These are phyloP conservation scores for Mycena indigotica DNA, from an alignment of 768 basidiomycete species.

Conservation along the genomic window DNA sequence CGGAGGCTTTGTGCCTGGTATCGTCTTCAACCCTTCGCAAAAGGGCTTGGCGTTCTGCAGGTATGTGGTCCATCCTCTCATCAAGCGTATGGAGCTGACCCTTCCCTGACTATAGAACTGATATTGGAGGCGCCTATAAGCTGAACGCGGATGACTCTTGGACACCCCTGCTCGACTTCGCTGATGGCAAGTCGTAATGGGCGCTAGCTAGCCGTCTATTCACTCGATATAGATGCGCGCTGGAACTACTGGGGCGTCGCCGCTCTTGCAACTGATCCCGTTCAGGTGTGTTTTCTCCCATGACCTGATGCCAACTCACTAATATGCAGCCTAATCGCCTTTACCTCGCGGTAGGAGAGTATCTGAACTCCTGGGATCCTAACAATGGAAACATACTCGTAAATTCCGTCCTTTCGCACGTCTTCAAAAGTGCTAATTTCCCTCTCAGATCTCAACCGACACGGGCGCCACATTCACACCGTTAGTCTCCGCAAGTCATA, in stretches of 20 bases:
- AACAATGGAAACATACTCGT: conserved; percentile 63
- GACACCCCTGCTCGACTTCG: conserved; percentile 64
- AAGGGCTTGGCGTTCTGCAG: conserved; percentile 30
- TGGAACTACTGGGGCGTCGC: conserved; percentile 68
- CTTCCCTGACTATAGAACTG: too few species aligned
- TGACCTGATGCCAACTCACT: too few species aligned
- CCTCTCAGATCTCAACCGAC: conserved; percentile 49
- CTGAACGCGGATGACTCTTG: conserved; percentile 60
- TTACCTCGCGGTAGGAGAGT: conserved; percentile 62
- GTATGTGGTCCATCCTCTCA: too few species aligned
- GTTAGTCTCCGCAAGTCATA: too few species aligned
- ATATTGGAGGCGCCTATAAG: conserved; percentile 68
- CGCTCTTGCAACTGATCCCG: conserved; percentile 64
- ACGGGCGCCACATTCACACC: too few species aligned
- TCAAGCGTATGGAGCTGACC: too few species aligned
- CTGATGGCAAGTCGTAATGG: conserved; percentile 23
- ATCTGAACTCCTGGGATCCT: conserved; percentile 63
- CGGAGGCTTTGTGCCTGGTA: conserved; percentile 37
- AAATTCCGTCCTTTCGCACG: background rate
- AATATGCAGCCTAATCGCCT: conserved; percentile 55
- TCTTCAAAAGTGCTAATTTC: background rate
- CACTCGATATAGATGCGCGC: conserved; percentile 27
- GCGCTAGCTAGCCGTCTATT: background rate
- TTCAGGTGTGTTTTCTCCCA: too few species aligned
- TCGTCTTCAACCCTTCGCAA: conserved; percentile 62